Percentiles rank a stretch among this genome's conserved stretches.
These are phyloP conservation scores for Cokeromyces recurvatus DNA, from an alignment of 371 early-diverging fungal species.

Conservation along the genomic window DNA sequence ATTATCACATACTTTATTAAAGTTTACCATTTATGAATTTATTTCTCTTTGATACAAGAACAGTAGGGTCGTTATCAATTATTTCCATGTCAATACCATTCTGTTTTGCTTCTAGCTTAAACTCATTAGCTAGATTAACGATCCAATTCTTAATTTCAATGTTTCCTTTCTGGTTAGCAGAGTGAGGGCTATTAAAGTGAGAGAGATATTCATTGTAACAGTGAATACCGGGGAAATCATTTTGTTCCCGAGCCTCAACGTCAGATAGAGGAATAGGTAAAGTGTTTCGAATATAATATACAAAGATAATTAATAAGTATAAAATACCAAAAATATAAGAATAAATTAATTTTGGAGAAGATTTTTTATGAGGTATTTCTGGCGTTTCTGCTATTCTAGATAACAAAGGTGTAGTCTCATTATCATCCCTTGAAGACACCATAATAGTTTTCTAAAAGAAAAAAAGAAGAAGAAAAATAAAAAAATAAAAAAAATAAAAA, in stretches of 20 bases:
- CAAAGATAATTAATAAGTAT: slow-evolving; percentile 6
- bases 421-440: slow-evolving; percentile 1
- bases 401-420: slow-evolving; percentile 7
- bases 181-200: slow-evolving; percentile 50
- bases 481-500: too few species aligned
- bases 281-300: slow-evolving; percentile 20
- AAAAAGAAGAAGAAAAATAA: background rate
- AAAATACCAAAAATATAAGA: slow-evolving; percentile 18
- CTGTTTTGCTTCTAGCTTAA: slow-evolving; percentile 36
- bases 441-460: background rate
- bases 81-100: slow-evolving; percentile 41
- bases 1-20: background rate
- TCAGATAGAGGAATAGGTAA: slow-evolving; percentile 47
- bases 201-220: slow-evolving; percentile 50
- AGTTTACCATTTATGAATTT: slow-evolving; percentile 33
- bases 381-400: background rate
- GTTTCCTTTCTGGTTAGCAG: slow-evolving; percentile 49
- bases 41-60: slow-evolving; percentile 17
- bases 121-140: slow-evolving; percentile 24
- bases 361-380: slow-evolving; percentile 6
- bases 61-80: slow-evolving; percentile 38
- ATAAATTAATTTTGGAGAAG: slow-evolving; percentile 10
- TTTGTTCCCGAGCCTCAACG: slow-evolving; percentile 25
- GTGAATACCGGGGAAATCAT: slow-evolving; percentile 45
- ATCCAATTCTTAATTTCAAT: slow-evolving; percentile 35